phyloP scores from a whole-genome alignment of 495 filamentous ascomycete species.

The Hyaloscypha bicolor region DNA sequence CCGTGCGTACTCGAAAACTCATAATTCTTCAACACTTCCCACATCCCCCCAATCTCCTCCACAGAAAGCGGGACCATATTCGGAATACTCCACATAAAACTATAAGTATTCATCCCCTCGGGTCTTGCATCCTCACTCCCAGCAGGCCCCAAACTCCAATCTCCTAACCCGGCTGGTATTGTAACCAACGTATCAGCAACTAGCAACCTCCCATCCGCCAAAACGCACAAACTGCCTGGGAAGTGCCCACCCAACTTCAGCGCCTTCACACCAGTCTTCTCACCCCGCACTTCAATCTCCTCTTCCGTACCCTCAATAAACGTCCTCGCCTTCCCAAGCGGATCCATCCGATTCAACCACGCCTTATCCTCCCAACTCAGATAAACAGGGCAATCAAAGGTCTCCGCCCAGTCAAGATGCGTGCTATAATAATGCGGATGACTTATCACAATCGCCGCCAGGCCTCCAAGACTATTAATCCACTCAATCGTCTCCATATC shows the following conservation, averaged over 20 bases:
- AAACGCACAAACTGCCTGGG: conserved; percentile 65
- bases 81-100: conserved; percentile 80
- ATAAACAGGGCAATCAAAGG: conserved; percentile 67
- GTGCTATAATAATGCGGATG: conserved; percentile 82
- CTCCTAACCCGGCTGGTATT: conserved; percentile 55
- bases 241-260: conserved; percentile 78
- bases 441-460: conserved; percentile 74
- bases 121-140: conserved; percentile 44
- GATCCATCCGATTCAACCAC: conserved; percentile 55
- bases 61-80: conserved; percentile 78
- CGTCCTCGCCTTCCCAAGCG: conserved; percentile 36
- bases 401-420: conserved; percentile 64
- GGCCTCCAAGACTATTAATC: conserved; percentile 55
- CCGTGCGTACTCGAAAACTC: conserved; percentile 68
- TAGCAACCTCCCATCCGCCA: conserved; percentile 52
- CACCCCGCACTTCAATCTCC: conserved; percentile 34
- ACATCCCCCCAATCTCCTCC: conserved; percentile 55
- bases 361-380: conserved; percentile 59
- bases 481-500: conserved; percentile 57
- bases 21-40: conserved; percentile 51
- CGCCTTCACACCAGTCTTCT: conserved; percentile 56
- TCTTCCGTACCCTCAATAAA: conserved; percentile 47
- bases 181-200: conserved; percentile 74
- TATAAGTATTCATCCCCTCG: conserved; percentile 59
- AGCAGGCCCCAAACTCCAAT: conserved; percentile 33